These are phyloP conservation scores for Penicillium hordei DNA, from an alignment of 2,329 filamentous ascomycete genomes.

Conservation along the genomic window DNA sequence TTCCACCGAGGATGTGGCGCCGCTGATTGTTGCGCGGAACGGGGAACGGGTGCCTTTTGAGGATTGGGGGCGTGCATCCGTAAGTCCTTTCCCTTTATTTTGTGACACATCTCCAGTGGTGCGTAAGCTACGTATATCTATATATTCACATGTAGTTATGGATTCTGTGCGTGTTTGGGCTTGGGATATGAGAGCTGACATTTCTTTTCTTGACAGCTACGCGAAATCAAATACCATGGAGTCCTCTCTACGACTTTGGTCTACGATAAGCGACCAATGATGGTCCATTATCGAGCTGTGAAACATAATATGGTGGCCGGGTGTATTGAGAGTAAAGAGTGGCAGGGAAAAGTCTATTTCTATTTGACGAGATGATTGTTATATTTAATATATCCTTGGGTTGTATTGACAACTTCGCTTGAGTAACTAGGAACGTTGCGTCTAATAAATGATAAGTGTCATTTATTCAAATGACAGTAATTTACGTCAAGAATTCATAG, in stretches of 20 bases:
- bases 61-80: conserved; percentile 18
- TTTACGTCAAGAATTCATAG: neutral
- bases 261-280: conserved; percentile 16
- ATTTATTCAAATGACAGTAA: neutral
- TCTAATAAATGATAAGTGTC: neutral
- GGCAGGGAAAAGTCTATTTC: conserved; percentile 16
- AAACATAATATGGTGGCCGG: conserved; percentile 14
- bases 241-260: conserved; percentile 17
- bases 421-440: neutral
- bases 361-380: conserved; percentile 11
- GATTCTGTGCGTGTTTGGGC: neutral
- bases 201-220: conserved; percentile 3
- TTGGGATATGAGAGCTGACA: neutral
- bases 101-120: neutral
- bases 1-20: conserved; percentile 32
- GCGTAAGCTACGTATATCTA: neutral
- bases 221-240: conserved; percentile 17
- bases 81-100: neutral
- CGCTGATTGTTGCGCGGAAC: conserved; percentile 26
- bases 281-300: conserved; percentile 18
- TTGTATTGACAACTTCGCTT: neutral
- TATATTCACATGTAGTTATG: neutral
- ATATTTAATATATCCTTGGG: neutral
- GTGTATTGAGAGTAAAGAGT: conserved; percentile 17
- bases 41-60: conserved; percentile 13